phyloP scores from a whole-genome alignment of 805 yeast genomes.

The Kluyveromyces aestuarii region DNA sequence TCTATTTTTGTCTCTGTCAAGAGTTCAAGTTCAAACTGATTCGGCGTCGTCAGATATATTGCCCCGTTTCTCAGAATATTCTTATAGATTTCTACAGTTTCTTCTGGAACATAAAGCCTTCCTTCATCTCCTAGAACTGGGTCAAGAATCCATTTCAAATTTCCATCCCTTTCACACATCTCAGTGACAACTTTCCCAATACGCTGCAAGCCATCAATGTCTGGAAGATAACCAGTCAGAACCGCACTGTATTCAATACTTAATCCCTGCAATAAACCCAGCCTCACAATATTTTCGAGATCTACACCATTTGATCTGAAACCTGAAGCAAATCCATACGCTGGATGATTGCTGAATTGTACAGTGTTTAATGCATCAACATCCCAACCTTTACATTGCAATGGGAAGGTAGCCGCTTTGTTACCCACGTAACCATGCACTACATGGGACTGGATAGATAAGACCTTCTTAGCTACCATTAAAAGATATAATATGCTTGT shows the following conservation, averaged over 20 bases:
- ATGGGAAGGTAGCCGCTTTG: constrained; percentile 81
- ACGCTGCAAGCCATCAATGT: constrained; percentile 42
- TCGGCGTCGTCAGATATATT: constrained; percentile 55
- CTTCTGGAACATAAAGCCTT: constrained; percentile 57
- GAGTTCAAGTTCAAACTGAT: constrained; percentile 64
- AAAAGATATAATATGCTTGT: background rate
- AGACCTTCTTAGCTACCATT: constrained; percentile 18
- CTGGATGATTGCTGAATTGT: constrained; percentile 87
- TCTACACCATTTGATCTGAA: constrained; percentile 37
- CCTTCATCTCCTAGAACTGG: constrained; percentile 95
- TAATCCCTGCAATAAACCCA: constrained; percentile 44
- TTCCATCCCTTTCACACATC: constrained; percentile 22
- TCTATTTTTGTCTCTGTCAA: constrained; percentile 40
- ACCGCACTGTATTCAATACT: constrained; percentile 52
- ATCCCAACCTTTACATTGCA: constrained; percentile 85
- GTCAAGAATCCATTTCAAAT: constrained; percentile 59
- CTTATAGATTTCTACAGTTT: constrained; percentile 44
- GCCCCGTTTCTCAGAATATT: constrained; percentile 34
- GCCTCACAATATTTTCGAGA: constrained; percentile 37
- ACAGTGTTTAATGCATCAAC: constrained; percentile 86
- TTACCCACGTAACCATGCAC: constrained; percentile 95
- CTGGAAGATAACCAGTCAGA: constrained; percentile 74
- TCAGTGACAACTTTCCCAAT: constrained; percentile 36
- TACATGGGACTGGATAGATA: constrained; percentile 81
- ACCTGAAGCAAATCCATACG: constrained; percentile 66